Conservation (phyloP, 768 basidiomycete species). For the Rossbeevera mucosa region DNA sequence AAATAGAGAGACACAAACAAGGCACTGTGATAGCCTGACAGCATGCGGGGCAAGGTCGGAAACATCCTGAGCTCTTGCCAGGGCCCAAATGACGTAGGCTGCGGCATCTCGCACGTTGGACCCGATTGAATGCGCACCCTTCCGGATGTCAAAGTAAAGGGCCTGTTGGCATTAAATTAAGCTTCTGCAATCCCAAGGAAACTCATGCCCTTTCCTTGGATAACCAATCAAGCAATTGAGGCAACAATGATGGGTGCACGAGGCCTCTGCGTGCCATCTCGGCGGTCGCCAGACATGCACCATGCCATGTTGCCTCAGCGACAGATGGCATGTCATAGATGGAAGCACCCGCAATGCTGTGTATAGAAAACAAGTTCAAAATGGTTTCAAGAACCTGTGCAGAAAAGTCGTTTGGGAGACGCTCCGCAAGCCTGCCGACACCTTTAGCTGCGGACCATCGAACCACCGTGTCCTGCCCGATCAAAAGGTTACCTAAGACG, state of each 20-base stretch:
- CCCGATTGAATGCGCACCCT: slow-evolving; percentile 90
- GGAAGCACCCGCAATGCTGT: slow-evolving; percentile 58
- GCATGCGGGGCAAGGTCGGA: slow-evolving; percentile 58
- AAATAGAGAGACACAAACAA: slow-evolving; percentile 79
- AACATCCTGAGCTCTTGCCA: slow-evolving; percentile 73
- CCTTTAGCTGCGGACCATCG: slow-evolving; percentile 95
- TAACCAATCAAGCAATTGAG: slow-evolving; percentile 71
- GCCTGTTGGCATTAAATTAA: slow-evolving; percentile 48
- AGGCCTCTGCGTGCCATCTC: slow-evolving; percentile 86
- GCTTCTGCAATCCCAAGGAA: slow-evolving; percentile 8
- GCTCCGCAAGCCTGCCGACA: slow-evolving; percentile 76
- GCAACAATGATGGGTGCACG: slow-evolving; percentile 52
- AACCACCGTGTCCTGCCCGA: slow-evolving; percentile 80
- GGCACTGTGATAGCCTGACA: slow-evolving; percentile 55
- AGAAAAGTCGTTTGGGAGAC: slow-evolving; percentile 70
- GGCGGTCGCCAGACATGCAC: slow-evolving; percentile 86
- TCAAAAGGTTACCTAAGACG: not conserved
- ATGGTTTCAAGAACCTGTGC: slow-evolving; percentile 81
- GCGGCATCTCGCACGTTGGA: slow-evolving; percentile 93
- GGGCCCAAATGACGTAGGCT: slow-evolving; percentile 91
- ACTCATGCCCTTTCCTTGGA: slow-evolving; percentile 52
- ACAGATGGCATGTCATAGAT: slow-evolving; percentile 69
- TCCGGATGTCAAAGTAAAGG: slow-evolving; percentile 85
- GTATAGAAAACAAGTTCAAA: slow-evolving; percentile 70
- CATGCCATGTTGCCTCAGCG: slow-evolving; percentile 92